Conservation (phyloP, 345 rosid species). For the Euphorbia pulcherrima region DNA sequence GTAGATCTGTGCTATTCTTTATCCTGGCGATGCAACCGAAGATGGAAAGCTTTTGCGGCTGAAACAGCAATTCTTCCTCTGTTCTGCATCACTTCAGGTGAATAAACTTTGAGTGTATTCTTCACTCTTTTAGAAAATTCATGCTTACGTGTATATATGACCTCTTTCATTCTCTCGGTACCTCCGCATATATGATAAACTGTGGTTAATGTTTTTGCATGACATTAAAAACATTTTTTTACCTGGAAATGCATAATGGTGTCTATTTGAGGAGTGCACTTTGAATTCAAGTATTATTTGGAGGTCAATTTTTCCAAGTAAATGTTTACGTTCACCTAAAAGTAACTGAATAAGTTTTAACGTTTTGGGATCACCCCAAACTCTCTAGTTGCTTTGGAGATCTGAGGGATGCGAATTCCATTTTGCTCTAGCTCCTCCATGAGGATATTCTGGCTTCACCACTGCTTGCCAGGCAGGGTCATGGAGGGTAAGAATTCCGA, state of each 20-base stretch:
- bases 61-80: slow-evolving; percentile 93
- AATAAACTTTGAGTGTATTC: slow-evolving; percentile 15
- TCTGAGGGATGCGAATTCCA: neutral
- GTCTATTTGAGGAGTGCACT: neutral
- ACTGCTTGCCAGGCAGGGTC: neutral
- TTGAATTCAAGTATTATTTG: neutral
- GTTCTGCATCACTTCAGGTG: slow-evolving; percentile 99
- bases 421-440: neutral
- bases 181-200: neutral
- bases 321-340: neutral
- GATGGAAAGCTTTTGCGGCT: slow-evolving; percentile 86
- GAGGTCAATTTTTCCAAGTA: neutral
- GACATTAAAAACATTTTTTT: too few relatives aligned
- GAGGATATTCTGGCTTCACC: neutral
- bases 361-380: too few relatives aligned
- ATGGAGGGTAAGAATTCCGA: neutral
- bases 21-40: slow-evolving; percentile 99
- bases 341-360: too few relatives aligned
- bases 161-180: neutral
- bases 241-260: neutral
- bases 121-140: slow-evolving; percentile 1
- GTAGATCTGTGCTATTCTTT: slow-evolving; percentile 92
- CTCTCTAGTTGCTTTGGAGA: neutral
- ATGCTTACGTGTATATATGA: neutral
- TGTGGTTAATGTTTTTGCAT: neutral